phyloP scores from a whole-genome alignment of 768 basidiomycete genomes.

The Phylloporus scabripes region DNA sequence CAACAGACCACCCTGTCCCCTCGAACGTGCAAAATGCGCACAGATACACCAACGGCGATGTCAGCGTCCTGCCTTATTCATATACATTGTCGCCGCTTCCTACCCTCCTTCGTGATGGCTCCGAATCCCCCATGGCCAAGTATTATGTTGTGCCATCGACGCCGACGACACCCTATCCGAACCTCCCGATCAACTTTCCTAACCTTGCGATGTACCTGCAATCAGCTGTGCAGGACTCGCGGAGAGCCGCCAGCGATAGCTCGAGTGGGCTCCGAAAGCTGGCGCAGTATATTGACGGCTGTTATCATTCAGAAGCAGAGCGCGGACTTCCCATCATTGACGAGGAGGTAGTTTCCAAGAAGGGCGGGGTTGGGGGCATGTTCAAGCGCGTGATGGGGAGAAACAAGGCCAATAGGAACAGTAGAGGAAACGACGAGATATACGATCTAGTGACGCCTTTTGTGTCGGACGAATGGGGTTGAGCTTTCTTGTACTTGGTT shows the following conservation, averaged over 20 bases:
- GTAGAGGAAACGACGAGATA: constrained; percentile 67
- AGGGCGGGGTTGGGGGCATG: constrained; percentile 45
- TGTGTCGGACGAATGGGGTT: constrained; percentile 70
- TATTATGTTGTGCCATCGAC: constrained; percentile 68
- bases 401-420: constrained; percentile 41
- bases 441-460: constrained; percentile 83
- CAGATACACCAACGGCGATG: constrained; percentile 53
- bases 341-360: constrained; percentile 34
- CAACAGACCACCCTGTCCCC: constrained; percentile 64
- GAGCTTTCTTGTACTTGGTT: constrained; percentile 6
- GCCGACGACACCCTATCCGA: constrained; percentile 54
- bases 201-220: constrained; percentile 72
- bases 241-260: constrained; percentile 53
- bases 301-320: constrained; percentile 50
- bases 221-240: constrained; percentile 62
- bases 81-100: constrained; percentile 59
- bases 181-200: constrained; percentile 70
- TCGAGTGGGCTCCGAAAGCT: constrained; percentile 59
- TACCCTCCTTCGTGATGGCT: constrained; percentile 54
- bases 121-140: constrained; percentile 60
- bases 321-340: constrained; percentile 19
- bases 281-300: constrained; percentile 61
- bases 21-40: constrained; percentile 36
- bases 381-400: constrained; percentile 59
- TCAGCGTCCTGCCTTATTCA: constrained; percentile 66